A percentile compares a stretch with the other conserved stretches of the same genome.
Evolutionary conservation across 352 stramenopile species (phyloP).

Genomic region (Phytopythium delawarense): DNA sequence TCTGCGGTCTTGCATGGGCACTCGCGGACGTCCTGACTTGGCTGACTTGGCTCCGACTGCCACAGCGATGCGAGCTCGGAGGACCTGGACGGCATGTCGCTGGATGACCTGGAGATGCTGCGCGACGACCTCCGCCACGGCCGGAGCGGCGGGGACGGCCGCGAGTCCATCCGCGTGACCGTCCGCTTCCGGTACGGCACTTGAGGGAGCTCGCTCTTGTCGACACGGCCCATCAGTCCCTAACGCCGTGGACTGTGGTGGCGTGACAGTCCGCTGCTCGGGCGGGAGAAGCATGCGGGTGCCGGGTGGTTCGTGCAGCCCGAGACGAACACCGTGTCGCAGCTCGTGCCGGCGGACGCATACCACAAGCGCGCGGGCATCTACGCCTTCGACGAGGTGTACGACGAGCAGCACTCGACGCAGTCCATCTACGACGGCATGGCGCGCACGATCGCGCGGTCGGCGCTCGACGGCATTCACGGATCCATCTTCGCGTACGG

Average conservation of each 20-base stretch:
- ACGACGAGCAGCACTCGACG: constrained; percentile 38
- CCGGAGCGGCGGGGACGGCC: constrained; percentile 12
- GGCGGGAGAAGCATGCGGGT: constrained; percentile 23
- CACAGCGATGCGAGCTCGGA: constrained; percentile 18
- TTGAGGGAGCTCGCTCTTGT: no score
- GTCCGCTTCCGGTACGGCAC: constrained; percentile 25
- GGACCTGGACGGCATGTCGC: constrained; percentile 18
- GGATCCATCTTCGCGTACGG: constrained; percentile 83
- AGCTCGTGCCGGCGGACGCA: constrained; percentile 13
- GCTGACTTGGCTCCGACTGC: no score
- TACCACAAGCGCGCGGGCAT: constrained; percentile 16
- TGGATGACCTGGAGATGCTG: constrained; percentile 31
- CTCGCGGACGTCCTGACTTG: not conserved
- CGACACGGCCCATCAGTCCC: no score
- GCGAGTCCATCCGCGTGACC: constrained; percentile 32
- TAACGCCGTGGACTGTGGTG: not conserved
- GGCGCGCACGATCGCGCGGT: constrained; percentile 55
- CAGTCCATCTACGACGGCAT: constrained; percentile 63
- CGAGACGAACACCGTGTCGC: constrained; percentile 24
- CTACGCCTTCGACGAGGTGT: constrained; percentile 57
- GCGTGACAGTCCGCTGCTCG: constrained; percentile 13
- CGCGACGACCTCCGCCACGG: constrained; percentile 8
- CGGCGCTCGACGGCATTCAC: constrained; percentile 68
- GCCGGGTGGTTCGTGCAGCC: constrained; percentile 33
- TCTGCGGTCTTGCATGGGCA: no score